phyloP scores from a whole-genome alignment of 116 monocot genomes.

The Cymodocea nodosa region DNA sequence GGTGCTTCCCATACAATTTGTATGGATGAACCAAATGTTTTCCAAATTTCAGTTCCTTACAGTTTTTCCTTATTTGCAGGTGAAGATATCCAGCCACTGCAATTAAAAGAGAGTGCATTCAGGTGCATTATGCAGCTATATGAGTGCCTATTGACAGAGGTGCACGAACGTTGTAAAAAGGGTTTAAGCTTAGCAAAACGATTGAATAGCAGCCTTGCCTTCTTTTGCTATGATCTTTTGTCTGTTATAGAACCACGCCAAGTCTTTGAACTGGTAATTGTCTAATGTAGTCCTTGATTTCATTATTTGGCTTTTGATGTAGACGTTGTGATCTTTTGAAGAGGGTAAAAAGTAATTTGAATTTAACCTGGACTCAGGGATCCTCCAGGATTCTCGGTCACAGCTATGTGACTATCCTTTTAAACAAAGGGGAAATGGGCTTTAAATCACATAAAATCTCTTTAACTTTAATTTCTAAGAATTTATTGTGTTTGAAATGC shows the following conservation, averaged over 20 bases:
- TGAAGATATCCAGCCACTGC: conserved; percentile 95
- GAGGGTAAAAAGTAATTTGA: no score
- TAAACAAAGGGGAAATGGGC: no score
- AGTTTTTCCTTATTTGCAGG: conserved; percentile 27
- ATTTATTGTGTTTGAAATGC: no score
- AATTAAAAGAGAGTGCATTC: conserved; percentile 93
- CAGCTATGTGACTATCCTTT: no score
- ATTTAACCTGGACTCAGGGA: no score
- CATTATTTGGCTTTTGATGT: not conserved
- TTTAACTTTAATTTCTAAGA: no score
- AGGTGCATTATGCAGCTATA: conserved; percentile 92
- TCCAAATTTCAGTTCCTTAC: not conserved
- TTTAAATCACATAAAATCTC: no score
- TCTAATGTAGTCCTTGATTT: not conserved
- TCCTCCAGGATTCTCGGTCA: no score
- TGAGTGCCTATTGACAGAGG: conserved; percentile 97
- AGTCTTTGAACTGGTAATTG: conserved; percentile 93
- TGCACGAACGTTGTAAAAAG: conserved; percentile 98
- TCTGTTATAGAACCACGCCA: conserved; percentile 95
- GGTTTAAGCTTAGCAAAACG: conserved; percentile 93
- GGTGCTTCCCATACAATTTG: no score
- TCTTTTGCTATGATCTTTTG: conserved; percentile 94
- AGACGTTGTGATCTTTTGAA: no score
- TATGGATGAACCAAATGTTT: no score
- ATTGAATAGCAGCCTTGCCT: conserved; percentile 88